Base-by-base conservation (phyloP, 371 early-diverging fungal species). In the Vittaforma corneae region DNA sequence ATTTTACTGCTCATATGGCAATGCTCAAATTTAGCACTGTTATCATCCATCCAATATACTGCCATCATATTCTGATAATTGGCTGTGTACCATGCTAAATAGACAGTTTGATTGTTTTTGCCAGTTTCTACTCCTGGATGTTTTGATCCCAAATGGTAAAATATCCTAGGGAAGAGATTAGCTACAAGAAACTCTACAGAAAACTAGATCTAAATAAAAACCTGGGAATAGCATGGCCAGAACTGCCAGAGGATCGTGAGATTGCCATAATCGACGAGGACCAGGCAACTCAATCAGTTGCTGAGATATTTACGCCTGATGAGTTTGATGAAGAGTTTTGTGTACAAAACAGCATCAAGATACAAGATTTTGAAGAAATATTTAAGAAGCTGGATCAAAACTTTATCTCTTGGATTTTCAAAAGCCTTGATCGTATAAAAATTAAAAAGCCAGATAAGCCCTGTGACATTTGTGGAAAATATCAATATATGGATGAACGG, bases 381-480 rank as follows among this genome's bases (percentile, higher is more conserved):
- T 30, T 64, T 5, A 28, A 53, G 3, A 16, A 11, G 9, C 18
- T 64, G 2, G 35, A 22, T 14, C 2, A 44, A 5, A 34, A 37
- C 4, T 20, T 52, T 6, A 32, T 59, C 44, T 3, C 59, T 5
- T 11, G 9, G 24, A 48, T 11, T 24, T 28, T 6, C 5, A 34
- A 5, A 5, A 40, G 18, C 11, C 40, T 40, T 40, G 40, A 40
- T 40, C 40, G 11, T 40, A 18, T 40, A 18, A 40, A 40, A 40
- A 40, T 11, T 40, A 40, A 40, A 40, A 40, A 40, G 40, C 40
- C 11, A 18, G 11, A 40, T 18, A 40, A 40, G 26, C 28, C 34
- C 5, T 79, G 79, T 67, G 73, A 75, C 58, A 71, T 79, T 18
- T 79, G 79, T 65, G 69, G 68, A 28, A 56, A 48, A 14, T 9